Evolutionary conservation across 2,329 filamentous ascomycete genomes (phyloP), one percentile per base, ranked within the genome.

Genomic region (Truncatella angustata): DNA sequence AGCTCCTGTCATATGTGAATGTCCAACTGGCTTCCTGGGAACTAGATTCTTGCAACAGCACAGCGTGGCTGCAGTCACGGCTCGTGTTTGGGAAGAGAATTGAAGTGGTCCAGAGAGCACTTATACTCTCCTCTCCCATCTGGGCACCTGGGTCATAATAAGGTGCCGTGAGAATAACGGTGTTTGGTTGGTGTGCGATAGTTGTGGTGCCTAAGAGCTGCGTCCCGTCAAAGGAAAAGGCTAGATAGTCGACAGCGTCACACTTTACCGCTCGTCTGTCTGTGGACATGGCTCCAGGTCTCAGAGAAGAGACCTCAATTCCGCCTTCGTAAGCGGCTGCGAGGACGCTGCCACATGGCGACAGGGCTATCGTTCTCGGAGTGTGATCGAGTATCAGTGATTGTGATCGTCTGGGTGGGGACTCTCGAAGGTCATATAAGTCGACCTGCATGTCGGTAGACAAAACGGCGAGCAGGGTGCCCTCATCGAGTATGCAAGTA

Each of bases 271-370:
- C 82, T 59, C 90, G 79, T 61, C 87, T 80, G 59, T 91, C 87
- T 0, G 82, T 88, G 11, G 81, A 69, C 24, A 86, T 63, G 23
- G 82, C 84, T 49, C 77, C 81, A 2, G 85, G 76, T 44, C 82
- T 82, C 35, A 96, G 73, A 4, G 90, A 88, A 24, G 89, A 85
- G 0, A 96, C 88, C 67, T 96, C 91, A 56, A 96, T 92, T n/a
- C 89, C 90, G 51, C 89, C 88, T 63, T 91, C 85, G 68, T 92
- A 95, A 6, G 91, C 91, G 14, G 90, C 87, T 21, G 91, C 91
- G 42, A 96, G 72, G 12, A 96, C 88, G 39, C 86, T 85, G 21
- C 90, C 90, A 57, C 87, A 89, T 1, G 91, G 90, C 0, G 91
- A 93, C 26, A 96, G 73, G 14, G 88, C 86, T 58, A 96, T 87